phyloP scores from a whole-genome alignment of 306 rosid species.

The Castanea sativa region DNA sequence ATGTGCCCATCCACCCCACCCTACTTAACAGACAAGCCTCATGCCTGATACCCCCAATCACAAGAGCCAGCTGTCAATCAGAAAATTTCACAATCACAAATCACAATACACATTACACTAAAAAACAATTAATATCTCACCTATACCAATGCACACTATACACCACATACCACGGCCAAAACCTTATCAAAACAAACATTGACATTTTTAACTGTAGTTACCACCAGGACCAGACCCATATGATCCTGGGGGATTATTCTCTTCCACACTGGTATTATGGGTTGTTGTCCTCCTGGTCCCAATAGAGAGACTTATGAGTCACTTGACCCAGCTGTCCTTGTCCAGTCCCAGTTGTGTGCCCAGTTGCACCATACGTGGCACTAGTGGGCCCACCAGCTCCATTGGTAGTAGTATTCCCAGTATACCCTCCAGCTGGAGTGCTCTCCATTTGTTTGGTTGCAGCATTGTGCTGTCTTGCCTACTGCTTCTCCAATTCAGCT shows the following conservation, averaged over 20 bases:
- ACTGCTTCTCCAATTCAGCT: conserved; percentile 55
- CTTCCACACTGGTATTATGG: conserved; percentile 17
- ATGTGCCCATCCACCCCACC: no score
- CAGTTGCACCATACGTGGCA: conserved; percentile 17
- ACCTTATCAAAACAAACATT: background rate
- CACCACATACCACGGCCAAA: background rate
- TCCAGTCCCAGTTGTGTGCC: conserved; percentile 27
- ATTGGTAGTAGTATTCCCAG: background rate
- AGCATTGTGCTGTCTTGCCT: conserved; percentile 44
- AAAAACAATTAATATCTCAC: no score
- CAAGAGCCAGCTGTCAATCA: no score
- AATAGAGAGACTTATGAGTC: background rate
- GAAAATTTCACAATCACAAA: no score
- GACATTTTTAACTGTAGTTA: conserved; percentile 6
- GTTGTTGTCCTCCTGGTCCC: conserved; percentile 29
- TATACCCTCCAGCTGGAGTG: background rate
- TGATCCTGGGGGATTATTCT: background rate
- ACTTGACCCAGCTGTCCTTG: conserved; percentile 36
- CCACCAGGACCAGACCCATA: conserved; percentile 36
- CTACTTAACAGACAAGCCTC: no score
- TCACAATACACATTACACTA: no score
- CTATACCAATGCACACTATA: no score
- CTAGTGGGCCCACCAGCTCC: conserved; percentile 14
- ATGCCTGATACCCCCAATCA: no score
- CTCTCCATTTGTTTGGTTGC: conserved; percentile 11